Evolutionary conservation across 495 filamentous ascomycete genomes (phyloP).

Genomic region (Xylaria bambusicola): DNA sequence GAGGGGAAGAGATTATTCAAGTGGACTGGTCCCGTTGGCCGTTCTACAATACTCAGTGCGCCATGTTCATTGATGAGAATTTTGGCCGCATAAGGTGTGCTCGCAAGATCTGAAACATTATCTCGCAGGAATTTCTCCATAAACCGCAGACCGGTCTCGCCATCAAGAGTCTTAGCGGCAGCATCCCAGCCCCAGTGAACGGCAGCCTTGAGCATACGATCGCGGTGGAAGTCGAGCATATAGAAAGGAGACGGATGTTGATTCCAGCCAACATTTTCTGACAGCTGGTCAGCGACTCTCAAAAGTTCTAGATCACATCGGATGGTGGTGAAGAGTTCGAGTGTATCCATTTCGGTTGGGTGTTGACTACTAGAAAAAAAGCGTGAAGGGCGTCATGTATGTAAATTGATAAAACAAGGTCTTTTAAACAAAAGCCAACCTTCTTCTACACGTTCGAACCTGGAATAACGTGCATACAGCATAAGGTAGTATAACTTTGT

Average conservation of each 20-base stretch:
- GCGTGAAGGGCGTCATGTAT: too few species aligned
- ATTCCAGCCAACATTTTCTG: slow-evolving; percentile 44
- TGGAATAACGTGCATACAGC: too few species aligned
- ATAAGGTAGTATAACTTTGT: too few species aligned
- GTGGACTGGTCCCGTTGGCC: slow-evolving; percentile 50
- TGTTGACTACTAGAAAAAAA: too few species aligned
- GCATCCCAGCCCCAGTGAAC: slow-evolving; percentile 64
- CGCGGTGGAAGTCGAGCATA: slow-evolving; percentile 78
- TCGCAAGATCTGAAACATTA: slow-evolving; percentile 22
- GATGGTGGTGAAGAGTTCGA: slow-evolving; percentile 73
- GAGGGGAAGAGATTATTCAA: slow-evolving; percentile 58
- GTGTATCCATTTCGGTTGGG: slow-evolving; percentile 19
- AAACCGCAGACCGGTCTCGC: slow-evolving; percentile 42
- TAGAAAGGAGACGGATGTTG: slow-evolving; percentile 68
- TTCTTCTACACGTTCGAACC: too few species aligned
- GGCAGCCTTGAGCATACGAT: slow-evolving; percentile 75
- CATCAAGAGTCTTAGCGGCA: slow-evolving; percentile 45
- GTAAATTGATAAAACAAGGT: too few species aligned
- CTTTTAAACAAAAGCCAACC: too few species aligned
- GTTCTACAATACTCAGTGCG: slow-evolving; percentile 49
- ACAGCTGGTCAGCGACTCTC: slow-evolving; percentile 31
- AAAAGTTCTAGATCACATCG: slow-evolving; percentile 72
- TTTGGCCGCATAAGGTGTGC: slow-evolving; percentile 48
- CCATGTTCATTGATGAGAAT: slow-evolving; percentile 56
- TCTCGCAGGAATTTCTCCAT: slow-evolving; percentile 30